Conservation (phyloP, 2,329 filamentous ascomycete genomes). For the Trichothecium roseum region DNA sequence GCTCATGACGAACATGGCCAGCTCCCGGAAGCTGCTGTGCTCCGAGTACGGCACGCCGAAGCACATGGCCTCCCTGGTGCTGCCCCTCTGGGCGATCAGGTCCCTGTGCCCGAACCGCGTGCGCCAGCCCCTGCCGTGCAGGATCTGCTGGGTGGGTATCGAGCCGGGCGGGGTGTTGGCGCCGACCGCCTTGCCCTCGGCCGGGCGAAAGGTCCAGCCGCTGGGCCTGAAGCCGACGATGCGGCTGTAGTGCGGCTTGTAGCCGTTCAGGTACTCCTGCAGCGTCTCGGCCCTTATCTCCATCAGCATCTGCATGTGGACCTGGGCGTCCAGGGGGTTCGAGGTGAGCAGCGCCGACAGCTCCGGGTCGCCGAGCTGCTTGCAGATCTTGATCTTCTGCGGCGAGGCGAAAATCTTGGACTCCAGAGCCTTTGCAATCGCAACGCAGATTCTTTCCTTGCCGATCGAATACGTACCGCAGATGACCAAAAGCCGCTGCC, state of each 20-base stretch:
- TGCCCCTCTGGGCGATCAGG: slow-evolving; percentile 72
- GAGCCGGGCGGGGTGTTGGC: slow-evolving; percentile 38
- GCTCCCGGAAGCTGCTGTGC: slow-evolving; percentile 87
- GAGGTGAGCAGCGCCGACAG: slow-evolving; percentile 67
- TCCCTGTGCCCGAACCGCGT: slow-evolving; percentile 62
- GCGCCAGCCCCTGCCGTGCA: slow-evolving; percentile 60
- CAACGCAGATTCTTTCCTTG: slow-evolving; percentile 91
- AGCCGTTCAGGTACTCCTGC: slow-evolving; percentile 73
- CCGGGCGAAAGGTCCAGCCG: slow-evolving; percentile 85
- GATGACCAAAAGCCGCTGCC: slow-evolving; percentile 69
- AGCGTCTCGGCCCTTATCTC: slow-evolving; percentile 88
- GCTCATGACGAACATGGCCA: slow-evolving; percentile 87
- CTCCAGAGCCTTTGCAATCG: slow-evolving; percentile 75
- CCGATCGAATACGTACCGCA: slow-evolving; percentile 97
- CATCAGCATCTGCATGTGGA: slow-evolving; percentile 95
- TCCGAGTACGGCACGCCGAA: slow-evolving; percentile 95
- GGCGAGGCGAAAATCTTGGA: slow-evolving; percentile 85
- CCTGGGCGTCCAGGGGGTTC: slow-evolving; percentile 75
- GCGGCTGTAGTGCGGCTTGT: slow-evolving; percentile 72
- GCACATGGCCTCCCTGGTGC: slow-evolving; percentile 71
- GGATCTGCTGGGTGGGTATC: slow-evolving; percentile 37
- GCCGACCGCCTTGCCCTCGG: slow-evolving; percentile 42
- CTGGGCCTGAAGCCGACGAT: slow-evolving; percentile 87
- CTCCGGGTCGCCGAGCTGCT: slow-evolving; percentile 76
- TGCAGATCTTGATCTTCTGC: slow-evolving; percentile 73